A percentile compares a stretch with the other conserved stretches of the same genome.
Evolutionary conservation across 2,329 filamentous ascomycete genomes (phyloP).

Genomic region (Fusarium poae): DNA sequence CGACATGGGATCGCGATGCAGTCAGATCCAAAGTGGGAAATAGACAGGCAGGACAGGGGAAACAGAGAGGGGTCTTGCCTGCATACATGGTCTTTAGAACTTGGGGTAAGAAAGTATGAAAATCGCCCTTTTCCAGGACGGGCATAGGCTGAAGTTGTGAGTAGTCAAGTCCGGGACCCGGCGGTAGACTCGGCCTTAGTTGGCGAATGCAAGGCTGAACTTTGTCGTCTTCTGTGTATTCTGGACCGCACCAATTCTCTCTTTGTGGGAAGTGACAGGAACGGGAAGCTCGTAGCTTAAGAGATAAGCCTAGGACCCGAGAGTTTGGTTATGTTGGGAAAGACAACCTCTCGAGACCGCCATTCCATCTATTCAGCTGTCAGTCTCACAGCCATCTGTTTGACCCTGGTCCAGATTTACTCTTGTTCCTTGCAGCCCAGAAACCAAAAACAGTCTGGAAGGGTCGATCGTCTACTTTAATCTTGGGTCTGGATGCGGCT

Average conservation of each 20-base stretch:
- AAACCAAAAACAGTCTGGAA: neutral
- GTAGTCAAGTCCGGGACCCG: constrained; percentile 1
- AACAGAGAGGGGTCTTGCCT: neutral
- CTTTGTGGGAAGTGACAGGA: neutral
- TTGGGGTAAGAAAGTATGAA: neutral
- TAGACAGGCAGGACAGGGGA: neutral
- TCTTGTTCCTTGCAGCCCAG: neutral
- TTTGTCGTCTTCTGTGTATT: constrained; percentile 17
- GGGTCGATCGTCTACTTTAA: neutral
- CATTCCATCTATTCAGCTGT: neutral
- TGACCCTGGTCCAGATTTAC: too few relatives aligned
- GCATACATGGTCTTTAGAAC: neutral
- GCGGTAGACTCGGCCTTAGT: constrained; percentile 4
- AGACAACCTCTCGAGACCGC: neutral
- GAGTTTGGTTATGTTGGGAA: neutral
- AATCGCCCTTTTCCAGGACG: neutral
- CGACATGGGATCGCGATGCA: neutral
- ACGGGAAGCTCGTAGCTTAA: neutral
- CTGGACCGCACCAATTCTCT: neutral
- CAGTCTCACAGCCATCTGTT: neutral
- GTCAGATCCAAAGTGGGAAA: neutral
- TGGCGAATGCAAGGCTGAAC: constrained; percentile 40
- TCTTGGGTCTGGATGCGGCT: constrained; percentile 30
- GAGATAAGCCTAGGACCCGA: neutral
- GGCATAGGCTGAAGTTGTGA: neutral